Evolutionary conservation across 495 filamentous ascomycete genomes (phyloP).

Genomic region (Glonium stellatum): DNA sequence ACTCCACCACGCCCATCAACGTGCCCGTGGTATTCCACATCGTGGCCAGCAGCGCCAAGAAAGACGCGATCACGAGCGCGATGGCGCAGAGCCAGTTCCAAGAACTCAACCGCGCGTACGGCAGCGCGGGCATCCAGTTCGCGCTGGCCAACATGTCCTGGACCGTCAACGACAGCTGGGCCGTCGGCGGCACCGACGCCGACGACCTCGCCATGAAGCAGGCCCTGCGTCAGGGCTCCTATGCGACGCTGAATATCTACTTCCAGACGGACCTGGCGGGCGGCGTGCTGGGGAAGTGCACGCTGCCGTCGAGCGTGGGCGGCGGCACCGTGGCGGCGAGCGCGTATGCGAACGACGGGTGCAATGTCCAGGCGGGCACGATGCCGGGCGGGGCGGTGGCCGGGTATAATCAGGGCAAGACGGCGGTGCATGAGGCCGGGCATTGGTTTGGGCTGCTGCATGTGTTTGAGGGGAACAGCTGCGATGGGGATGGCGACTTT

Average conservation of each 20-base stretch:
- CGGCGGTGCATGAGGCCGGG: slow-evolving; percentile 58
- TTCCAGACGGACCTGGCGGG: slow-evolving; percentile 48
- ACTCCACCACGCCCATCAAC: slow-evolving; percentile 30
- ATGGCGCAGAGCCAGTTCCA: slow-evolving; percentile 41
- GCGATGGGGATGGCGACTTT: slow-evolving; percentile 44
- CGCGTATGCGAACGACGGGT: slow-evolving; percentile 50
- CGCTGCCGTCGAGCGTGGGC: slow-evolving; percentile 32
- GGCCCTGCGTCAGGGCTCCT: slow-evolving; percentile 53
- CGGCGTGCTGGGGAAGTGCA: slow-evolving; percentile 52
- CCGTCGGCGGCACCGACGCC: slow-evolving; percentile 35
- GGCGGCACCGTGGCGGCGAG: slow-evolving; percentile 9
- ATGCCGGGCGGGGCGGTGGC: slow-evolving; percentile 47
- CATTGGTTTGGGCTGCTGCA: slow-evolving; percentile 63
- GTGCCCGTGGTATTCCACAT: slow-evolving; percentile 60
- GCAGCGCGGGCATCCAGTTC: slow-evolving; percentile 48
- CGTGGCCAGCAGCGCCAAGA: slow-evolving; percentile 43
- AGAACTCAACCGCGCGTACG: slow-evolving; percentile 47
- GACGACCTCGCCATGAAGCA: slow-evolving; percentile 51
- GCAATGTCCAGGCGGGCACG: slow-evolving; percentile 47
- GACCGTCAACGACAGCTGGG: slow-evolving; percentile 55
- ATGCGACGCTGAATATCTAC: slow-evolving; percentile 57
- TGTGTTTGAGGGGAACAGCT: slow-evolving; percentile 57
- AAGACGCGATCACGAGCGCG: slow-evolving; percentile 44
- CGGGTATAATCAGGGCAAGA: slow-evolving; percentile 54
- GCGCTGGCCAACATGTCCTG: slow-evolving; percentile 44